Base-by-base conservation (phyloP, 352 stramenopile genomes). In the Globisporangium acanthophoron region DNA sequence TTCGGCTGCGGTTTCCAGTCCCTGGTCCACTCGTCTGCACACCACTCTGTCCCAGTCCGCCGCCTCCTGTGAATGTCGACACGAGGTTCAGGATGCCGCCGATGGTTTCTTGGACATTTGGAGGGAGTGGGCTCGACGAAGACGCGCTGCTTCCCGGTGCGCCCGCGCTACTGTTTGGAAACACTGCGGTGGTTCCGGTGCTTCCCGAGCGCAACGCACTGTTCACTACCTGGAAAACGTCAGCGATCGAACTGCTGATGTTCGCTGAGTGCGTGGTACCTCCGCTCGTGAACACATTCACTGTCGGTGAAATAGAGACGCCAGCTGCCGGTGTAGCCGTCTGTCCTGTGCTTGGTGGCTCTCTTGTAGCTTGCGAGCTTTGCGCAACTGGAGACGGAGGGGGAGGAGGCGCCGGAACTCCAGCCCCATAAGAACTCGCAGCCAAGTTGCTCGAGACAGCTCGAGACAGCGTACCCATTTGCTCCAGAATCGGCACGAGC, bases 401-500 rank as follows among this genome's bases (percentile, higher is more conserved):
- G 13, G 24, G 18, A 11, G 20, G 12, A 11, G 51, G 18, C 44
- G 29, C 7, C 5, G n/a, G 11, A 47, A 37, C 29, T 16, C 29
- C 20, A 11, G 56, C 21, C 15, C 57, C 62, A 43, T 53, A 69
- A 47, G 53, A 67, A 18, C 45, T 64, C n/a, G 21, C n/a, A 13
- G 45, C 59, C 7, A 69, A 45, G 46, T 62, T 66, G n/a, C 29
- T 56, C 1, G 57, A 54, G 21, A 56, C 58, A 6, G 48, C 24
- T 12, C 48, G 52, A 6, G 64, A 56, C 45, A 74, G 35, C 4
- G 37, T 35, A 12, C 54, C 47, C 0, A 65, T 37, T n/a, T 59
- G 40, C 1, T 56, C 48, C 40, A 76, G 21, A 46, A 64, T 65
- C 2, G 69, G 65, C 8, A 67, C 50, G 5, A 76, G 45, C 13